Conservation (phyloP, 768 basidiomycete genomes). For the Mrakia blollopis region DNA sequence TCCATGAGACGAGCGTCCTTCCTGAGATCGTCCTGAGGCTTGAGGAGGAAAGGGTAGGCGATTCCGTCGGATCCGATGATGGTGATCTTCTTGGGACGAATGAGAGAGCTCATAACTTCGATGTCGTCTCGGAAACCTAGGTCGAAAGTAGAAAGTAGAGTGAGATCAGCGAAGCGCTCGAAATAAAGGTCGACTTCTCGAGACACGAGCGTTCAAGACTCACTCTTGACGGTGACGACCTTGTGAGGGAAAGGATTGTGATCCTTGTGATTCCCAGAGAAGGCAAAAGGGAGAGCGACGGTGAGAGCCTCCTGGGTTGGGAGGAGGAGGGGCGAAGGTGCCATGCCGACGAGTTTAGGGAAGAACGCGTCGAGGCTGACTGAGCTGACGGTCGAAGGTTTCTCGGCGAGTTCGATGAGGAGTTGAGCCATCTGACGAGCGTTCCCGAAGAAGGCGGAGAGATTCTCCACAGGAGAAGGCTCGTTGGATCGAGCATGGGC, state of each 20-base stretch:
- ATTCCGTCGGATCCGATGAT: constrained; percentile 77
- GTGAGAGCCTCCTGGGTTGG: constrained; percentile 91
- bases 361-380: constrained; percentile 57
- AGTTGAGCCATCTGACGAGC: constrained; percentile 63
- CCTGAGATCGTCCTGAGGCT: constrained; percentile 93
- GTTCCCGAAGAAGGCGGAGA: constrained; percentile 54
- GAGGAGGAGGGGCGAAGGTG: constrained; percentile 68
- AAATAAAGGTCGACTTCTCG: neutral
- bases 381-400: constrained; percentile 48
- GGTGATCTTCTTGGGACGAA: constrained; percentile 83
- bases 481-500: neutral
- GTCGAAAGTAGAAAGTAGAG: neutral
- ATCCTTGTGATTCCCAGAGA: constrained; percentile 52
- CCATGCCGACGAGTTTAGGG: constrained; percentile 54
- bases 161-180: too few relatives aligned
- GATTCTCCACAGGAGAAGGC: constrained; percentile 35
- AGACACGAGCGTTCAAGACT: too few relatives aligned
- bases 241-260: constrained; percentile 75
- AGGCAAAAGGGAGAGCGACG: constrained; percentile 74
- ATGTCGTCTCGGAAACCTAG: constrained; percentile 76
- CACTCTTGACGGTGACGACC: constrained; percentile 60
- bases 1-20: constrained; percentile 98
- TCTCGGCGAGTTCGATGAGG: constrained; percentile 56
- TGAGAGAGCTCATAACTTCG: constrained; percentile 84
- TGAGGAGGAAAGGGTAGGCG: constrained; percentile 84